Percentiles rank a stretch among this genome's conserved stretches.
Conservation (phyloP, 179 eudicot species). For the Monotropa hypopitys region DNA sequence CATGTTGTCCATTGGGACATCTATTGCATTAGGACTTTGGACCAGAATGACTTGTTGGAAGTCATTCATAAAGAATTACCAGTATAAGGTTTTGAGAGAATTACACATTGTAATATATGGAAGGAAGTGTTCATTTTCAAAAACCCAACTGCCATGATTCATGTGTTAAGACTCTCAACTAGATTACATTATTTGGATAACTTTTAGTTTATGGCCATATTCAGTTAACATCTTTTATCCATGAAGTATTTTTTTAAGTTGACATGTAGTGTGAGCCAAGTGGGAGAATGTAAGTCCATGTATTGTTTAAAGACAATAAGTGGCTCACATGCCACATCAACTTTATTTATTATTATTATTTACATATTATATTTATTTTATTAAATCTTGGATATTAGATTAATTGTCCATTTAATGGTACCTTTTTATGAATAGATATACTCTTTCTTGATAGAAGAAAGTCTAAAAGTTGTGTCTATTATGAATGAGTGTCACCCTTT, state of each 20-base stretch:
- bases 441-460: too few relatives aligned
- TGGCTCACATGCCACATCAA: neutral
- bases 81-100: neutral
- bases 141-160: neutral
- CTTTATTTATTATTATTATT: neutral
- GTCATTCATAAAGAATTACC: neutral
- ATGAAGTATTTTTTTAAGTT: too few relatives aligned
- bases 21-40: neutral
- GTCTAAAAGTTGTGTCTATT: too few relatives aligned
- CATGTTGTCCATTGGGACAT: neutral
- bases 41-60: neutral
- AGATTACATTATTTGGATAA: neutral
- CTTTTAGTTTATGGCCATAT: neutral
- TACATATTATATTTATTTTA: neutral
- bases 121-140: neutral
- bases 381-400: too few relatives aligned
- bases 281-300: neutral
- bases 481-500: neutral
- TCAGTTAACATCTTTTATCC: too few relatives aligned
- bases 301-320: too few relatives aligned
- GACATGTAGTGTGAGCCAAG: neutral
- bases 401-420: neutral
- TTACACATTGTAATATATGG: neutral
- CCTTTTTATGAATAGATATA: neutral
- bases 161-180: neutral